A percentile compares a stretch with the other conserved stretches of the same genome.
phyloP scores from a whole-genome alignment of 768 basidiomycete genomes.

The Rhizopogon roseolus region DNA sequence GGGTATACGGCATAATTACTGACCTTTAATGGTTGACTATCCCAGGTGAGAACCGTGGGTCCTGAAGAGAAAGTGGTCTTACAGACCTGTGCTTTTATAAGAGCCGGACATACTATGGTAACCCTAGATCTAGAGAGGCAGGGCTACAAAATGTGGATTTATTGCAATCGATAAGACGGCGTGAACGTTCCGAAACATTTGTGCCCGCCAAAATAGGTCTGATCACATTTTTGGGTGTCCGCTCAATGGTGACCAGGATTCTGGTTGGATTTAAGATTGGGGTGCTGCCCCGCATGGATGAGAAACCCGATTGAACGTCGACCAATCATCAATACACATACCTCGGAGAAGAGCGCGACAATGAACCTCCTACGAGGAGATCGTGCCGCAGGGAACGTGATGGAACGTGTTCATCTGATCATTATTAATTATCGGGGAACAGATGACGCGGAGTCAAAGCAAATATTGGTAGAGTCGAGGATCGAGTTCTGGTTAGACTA shows the following conservation, averaged over 20 bases:
- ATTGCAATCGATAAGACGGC: constrained; percentile 27
- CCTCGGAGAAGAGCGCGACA: constrained; percentile 1
- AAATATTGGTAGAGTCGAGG: constrained; percentile 8
- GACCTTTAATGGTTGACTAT: constrained; percentile 25
- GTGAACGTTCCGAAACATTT: constrained; percentile 17
- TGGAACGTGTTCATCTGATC: neutral
- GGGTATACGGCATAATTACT: constrained; percentile 16
- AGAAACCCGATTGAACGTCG: neutral
- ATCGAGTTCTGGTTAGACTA: neutral
- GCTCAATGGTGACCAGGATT: constrained; percentile 19
- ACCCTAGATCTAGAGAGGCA: constrained; percentile 18
- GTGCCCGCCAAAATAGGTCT: constrained; percentile 13
- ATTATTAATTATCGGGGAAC: neutral
- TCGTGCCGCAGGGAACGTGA: constrained; percentile 1
- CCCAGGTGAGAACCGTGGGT: constrained; percentile 27
- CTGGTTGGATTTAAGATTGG: constrained; percentile 16
- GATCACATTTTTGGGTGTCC: constrained; percentile 8
- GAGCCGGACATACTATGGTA: constrained; percentile 9
- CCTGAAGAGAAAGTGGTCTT: constrained; percentile 18
- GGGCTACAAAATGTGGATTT: constrained; percentile 13
- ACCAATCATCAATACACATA: constrained; percentile 1
- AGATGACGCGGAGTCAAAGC: neutral
- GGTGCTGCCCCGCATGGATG: constrained; percentile 15
- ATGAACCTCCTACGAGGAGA: neutral
- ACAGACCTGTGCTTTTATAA: constrained; percentile 25